These are phyloP conservation scores for Vaccinium myrtillus DNA, from an alignment of 148 eudicot genomes.

Conservation along the genomic window DNA sequence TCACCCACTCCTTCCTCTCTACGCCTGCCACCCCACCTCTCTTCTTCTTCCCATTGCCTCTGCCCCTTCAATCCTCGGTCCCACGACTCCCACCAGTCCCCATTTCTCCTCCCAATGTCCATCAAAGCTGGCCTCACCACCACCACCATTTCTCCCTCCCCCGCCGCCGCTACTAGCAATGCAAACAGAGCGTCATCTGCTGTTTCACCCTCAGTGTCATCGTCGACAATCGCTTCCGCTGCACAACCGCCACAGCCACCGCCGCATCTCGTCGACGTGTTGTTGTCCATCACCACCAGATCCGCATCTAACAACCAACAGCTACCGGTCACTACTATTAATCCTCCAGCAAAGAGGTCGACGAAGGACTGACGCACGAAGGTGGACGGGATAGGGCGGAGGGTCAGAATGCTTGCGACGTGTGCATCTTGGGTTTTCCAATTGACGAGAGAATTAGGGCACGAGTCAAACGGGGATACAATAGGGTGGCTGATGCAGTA, in stretches of 20 bases:
- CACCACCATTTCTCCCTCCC: background rate
- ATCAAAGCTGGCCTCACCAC: slow-evolving; percentile 13
- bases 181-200: slow-evolving; percentile 17
- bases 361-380: slow-evolving; percentile 61
- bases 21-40: slow-evolving; percentile 16
- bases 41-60: background rate
- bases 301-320: slow-evolving; percentile 16
- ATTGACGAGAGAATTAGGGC: slow-evolving; percentile 46
- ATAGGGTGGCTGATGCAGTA: slow-evolving; percentile 60
- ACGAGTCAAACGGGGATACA: slow-evolving; percentile 59
- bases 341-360: slow-evolving; percentile 28
- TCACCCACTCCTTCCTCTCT: background rate
- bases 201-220: background rate
- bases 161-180: background rate
- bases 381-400: slow-evolving; percentile 57
- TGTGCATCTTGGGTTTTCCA: slow-evolving; percentile 65
- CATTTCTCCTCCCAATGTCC: slow-evolving; percentile 30
- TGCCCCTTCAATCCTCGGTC: slow-evolving; percentile 20
- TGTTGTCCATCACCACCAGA: slow-evolving; percentile 48
- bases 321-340: slow-evolving; percentile 1
- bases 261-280: slow-evolving; percentile 33
- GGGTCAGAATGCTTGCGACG: slow-evolving; percentile 63
- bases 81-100: background rate
- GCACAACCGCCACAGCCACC: slow-evolving; percentile 7
- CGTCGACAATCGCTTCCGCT: background rate